Evolutionary conservation across 2,329 filamentous ascomycete species (phyloP).

Genomic region (Pleoardoris graminearum): DNA sequence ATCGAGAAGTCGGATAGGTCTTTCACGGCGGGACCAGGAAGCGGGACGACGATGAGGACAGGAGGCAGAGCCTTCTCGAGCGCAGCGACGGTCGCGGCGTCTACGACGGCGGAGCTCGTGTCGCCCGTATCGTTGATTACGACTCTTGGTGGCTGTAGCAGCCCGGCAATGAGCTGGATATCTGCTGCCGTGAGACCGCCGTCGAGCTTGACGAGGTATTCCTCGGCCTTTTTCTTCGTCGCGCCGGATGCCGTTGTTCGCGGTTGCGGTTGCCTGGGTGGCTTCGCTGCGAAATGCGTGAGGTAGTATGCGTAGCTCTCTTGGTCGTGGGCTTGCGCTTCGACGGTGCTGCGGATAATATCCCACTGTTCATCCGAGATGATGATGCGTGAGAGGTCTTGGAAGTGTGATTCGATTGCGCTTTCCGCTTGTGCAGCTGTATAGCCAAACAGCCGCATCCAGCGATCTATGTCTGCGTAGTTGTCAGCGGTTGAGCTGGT

Average conservation of each 20-base stretch:
- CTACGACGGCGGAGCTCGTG: background rate
- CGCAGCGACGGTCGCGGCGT: background rate
- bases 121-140: background rate
- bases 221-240: background rate
- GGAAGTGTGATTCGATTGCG: background rate
- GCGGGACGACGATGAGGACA: background rate
- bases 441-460: background rate
- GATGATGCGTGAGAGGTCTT: background rate
- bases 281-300: background rate
- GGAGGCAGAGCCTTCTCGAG: background rate
- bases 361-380: conserved; percentile 3
- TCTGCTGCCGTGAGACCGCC: background rate
- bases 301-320: conserved; percentile 2
- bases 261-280: background rate
- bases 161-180: background rate
- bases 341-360: background rate
- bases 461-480: background rate
- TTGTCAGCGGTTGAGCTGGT: background rate
- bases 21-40: too few species aligned
- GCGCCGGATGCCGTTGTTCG: too few species aligned
- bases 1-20: too few species aligned
- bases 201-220: conserved; percentile 3
- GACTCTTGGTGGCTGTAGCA: background rate
- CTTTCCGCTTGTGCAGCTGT: background rate
- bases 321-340: background rate